A percentile compares a stretch with the other conserved stretches of the same genome.
Evolutionary conservation across 371 early-diverging fungal genomes (phyloP).

Genomic region (Mortierella sp.): DNA sequence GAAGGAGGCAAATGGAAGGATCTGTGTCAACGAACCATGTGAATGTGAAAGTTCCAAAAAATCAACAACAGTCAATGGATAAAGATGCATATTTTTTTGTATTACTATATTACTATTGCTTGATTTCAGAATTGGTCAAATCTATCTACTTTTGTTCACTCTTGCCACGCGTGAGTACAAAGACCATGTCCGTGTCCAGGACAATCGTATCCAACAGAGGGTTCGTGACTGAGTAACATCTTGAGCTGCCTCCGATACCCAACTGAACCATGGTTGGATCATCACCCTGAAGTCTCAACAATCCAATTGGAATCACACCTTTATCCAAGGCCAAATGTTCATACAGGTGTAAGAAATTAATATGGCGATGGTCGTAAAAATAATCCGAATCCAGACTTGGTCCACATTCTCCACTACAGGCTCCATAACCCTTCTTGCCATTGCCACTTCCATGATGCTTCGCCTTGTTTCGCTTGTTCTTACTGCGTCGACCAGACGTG

Average conservation of each 20-base stretch:
- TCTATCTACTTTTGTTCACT: not conserved
- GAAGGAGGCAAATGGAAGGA: too few species aligned
- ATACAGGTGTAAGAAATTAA: constrained; percentile 57
- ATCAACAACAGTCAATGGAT: too few species aligned
- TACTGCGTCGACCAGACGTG: not conserved
- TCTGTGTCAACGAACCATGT: too few species aligned
- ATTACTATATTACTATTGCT: too few species aligned
- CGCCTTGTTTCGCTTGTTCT: not conserved
- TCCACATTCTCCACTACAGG: constrained; percentile 1
- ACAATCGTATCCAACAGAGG: constrained; percentile 45
- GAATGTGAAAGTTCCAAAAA: too few species aligned
- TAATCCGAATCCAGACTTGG: constrained; percentile 41
- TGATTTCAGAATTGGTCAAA: too few species aligned
- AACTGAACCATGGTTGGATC: constrained; percentile 49
- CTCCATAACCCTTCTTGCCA: constrained; percentile 4
- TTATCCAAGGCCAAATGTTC: constrained; percentile 57
- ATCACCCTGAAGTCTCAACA: constrained; percentile 52
- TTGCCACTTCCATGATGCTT: not conserved
- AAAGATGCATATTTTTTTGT: too few species aligned
- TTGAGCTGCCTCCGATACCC: constrained; percentile 50
- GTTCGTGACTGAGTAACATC: constrained; percentile 50
- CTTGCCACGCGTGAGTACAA: constrained; percentile 32
- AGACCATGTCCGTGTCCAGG: constrained; percentile 48
- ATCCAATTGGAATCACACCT: constrained; percentile 57
- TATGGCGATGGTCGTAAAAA: constrained; percentile 48